These are phyloP conservation scores for Russula sp. DNA, from an alignment of 768 basidiomycete species.

Conservation along the genomic window DNA sequence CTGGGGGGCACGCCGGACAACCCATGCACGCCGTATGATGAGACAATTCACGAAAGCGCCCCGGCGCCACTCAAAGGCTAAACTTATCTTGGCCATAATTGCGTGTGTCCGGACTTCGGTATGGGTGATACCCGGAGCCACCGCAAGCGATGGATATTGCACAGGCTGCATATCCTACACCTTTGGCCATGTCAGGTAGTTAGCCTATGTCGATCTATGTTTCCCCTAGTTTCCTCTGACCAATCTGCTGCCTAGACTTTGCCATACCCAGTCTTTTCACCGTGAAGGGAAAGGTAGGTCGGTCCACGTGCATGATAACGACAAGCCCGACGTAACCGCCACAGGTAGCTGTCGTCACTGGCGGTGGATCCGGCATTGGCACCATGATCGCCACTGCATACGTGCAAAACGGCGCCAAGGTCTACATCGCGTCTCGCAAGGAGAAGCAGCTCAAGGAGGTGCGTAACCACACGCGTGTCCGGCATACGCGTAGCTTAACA, in stretches of 20 bases:
- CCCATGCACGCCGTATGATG: no score
- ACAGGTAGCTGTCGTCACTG: slow-evolving; percentile 63
- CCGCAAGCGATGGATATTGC: no score
- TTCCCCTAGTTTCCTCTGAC: neutral
- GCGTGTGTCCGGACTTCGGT: no score
- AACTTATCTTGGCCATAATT: no score
- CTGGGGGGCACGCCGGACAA: no score
- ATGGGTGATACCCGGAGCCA: no score
- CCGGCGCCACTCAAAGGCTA: no score
- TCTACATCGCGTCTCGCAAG: slow-evolving; percentile 86
- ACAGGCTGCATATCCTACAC: neutral
- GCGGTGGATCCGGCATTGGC: slow-evolving; percentile 80
- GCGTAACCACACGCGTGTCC: neutral
- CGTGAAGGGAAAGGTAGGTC: slow-evolving; percentile 24
- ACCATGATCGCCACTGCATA: slow-evolving; percentile 80
- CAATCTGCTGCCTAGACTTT: slow-evolving; percentile 9
- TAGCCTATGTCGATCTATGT: neutral
- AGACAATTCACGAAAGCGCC: no score
- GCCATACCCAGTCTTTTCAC: slow-evolving; percentile 20
- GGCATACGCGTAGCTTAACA: slow-evolving; percentile 33
- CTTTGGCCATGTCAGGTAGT: slow-evolving; percentile 4
- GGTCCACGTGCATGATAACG: neutral
- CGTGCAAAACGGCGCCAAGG: slow-evolving; percentile 79
- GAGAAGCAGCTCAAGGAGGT: slow-evolving; percentile 74
- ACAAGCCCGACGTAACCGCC: neutral